Percentiles rank a stretch among this genome's conserved stretches.
phyloP scores from a whole-genome alignment of 148 eudicot genomes.

The Polygonum aviculare region DNA sequence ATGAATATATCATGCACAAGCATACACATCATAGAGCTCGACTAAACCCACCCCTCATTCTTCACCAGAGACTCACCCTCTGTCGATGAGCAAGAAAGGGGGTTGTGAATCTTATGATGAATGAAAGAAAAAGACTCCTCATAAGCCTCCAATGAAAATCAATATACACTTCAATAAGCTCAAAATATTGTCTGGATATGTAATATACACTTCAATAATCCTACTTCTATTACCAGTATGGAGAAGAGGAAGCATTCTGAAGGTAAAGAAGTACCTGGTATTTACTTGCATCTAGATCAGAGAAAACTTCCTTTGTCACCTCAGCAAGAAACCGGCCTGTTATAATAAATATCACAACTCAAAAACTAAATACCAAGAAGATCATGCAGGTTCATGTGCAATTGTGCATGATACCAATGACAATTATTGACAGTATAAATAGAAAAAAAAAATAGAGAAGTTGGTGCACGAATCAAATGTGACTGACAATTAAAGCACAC shows the following conservation, averaged over 20 bases:
- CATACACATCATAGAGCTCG: not conserved
- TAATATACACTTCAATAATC: not conserved
- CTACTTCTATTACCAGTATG: slow-evolving; percentile 5
- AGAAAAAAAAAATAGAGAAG: not conserved
- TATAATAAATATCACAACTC: not conserved
- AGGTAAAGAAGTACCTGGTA: slow-evolving; percentile 54
- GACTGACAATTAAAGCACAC: not conserved
- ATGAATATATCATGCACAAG: not conserved
- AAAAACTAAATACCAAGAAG: slow-evolving; percentile 1
- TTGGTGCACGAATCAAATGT: not conserved
- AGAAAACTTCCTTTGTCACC: slow-evolving; percentile 89
- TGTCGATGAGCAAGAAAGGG: not conserved
- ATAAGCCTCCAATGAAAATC: not conserved
- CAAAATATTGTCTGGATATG: not conserved
- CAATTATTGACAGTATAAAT: not conserved
- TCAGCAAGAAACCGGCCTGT: slow-evolving; percentile 97
- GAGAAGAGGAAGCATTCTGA: not conserved
- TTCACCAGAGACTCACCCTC: not conserved
- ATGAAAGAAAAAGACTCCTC: not conserved
- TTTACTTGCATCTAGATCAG: slow-evolving; percentile 88
- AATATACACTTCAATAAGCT: not conserved
- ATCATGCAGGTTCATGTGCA: not conserved
- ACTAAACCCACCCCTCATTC: not conserved
- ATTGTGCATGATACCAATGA: not conserved
- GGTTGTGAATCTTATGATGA: not conserved